phyloP scores from a whole-genome alignment of 805 yeast species.

The Schizosaccharomyces lindneri region DNA sequence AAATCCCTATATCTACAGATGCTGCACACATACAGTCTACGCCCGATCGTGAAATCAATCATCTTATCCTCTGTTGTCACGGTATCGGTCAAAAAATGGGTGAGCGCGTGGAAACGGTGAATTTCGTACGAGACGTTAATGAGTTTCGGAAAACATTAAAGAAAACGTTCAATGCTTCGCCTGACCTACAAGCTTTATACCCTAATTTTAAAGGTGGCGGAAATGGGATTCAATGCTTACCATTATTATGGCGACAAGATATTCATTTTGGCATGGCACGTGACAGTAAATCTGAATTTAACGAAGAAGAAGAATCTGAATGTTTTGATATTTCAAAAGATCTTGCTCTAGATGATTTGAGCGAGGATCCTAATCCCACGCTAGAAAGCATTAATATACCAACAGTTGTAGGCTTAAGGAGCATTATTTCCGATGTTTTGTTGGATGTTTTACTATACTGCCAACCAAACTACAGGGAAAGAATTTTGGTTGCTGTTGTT shows the following conservation, averaged over 20 bases:
- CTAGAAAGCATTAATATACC: slow-evolving; percentile 45
- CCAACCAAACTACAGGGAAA: slow-evolving; percentile 39
- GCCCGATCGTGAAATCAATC: slow-evolving; percentile 22
- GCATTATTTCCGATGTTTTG: slow-evolving; percentile 62
- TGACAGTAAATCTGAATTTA: not conserved
- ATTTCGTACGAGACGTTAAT: slow-evolving; percentile 33
- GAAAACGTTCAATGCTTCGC: slow-evolving; percentile 6
- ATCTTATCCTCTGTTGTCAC: slow-evolving; percentile 66
- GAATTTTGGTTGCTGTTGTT: slow-evolving; percentile 38
- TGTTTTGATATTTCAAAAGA: slow-evolving; percentile 11
- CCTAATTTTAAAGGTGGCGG: slow-evolving; percentile 2
- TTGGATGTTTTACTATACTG: slow-evolving; percentile 55
- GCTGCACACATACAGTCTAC: not conserved
- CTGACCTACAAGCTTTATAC: slow-evolving; percentile 8
- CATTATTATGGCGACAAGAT: slow-evolving; percentile 75
- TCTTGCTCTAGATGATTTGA: slow-evolving; percentile 11
- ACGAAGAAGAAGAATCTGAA: slow-evolving; percentile 15
- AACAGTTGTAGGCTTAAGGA: slow-evolving; percentile 46
- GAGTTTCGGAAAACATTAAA: slow-evolving; percentile 9
- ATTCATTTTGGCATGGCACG: slow-evolving; percentile 10
- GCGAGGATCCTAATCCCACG: slow-evolving; percentile 21
- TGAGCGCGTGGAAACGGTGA: slow-evolving; percentile 48
- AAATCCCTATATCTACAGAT: not conserved
- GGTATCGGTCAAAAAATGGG: slow-evolving; percentile 88
- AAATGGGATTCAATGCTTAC: slow-evolving; percentile 46